Conservation (phyloP, 1,284 basidiomycete genomes). For the Mycosarcoma mackinlayi region DNA sequence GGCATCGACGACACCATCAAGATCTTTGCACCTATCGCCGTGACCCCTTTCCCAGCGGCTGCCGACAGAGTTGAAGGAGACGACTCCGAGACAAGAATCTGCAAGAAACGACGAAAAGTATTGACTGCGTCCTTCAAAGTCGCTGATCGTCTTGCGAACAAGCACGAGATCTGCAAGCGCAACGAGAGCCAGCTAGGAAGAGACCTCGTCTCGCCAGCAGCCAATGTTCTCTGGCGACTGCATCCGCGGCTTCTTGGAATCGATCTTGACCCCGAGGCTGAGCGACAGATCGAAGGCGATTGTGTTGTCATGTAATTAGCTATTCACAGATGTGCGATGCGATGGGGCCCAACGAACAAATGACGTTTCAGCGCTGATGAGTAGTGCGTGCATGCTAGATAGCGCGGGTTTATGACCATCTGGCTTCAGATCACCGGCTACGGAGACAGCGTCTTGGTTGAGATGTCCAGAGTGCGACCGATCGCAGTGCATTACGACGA, state of each 20-base stretch:
- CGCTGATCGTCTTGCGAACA: conserved; percentile 24
- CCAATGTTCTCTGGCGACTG: conserved; percentile 11
- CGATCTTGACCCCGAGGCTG: background rate
- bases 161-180: conserved; percentile 17
- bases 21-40: conserved; percentile 76
- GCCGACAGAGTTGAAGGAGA: background rate
- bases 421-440: too few relatives aligned
- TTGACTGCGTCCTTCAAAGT: background rate
- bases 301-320: conserved; percentile 12
- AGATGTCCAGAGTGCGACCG: too few relatives aligned
- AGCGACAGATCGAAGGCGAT: conserved; percentile 1
- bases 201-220: background rate
- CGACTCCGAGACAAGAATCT: background rate
- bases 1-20: conserved; percentile 91
- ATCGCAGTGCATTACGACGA: too few relatives aligned
- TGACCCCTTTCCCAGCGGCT: conserved; percentile 18
- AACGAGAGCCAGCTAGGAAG: conserved; percentile 10
- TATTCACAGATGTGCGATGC: too few relatives aligned
- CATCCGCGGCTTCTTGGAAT: conserved; percentile 11
- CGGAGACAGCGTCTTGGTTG: too few relatives aligned
- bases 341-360: too few relatives aligned
- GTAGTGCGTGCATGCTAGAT: too few relatives aligned
- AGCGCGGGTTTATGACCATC: too few relatives aligned
- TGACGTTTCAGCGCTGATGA: too few relatives aligned
- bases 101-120: conserved; percentile 1